A percentile compares a stretch with the other conserved stretches of the same genome.
Conservation (phyloP, 345 rosid genomes). For the Salix caprea region DNA sequence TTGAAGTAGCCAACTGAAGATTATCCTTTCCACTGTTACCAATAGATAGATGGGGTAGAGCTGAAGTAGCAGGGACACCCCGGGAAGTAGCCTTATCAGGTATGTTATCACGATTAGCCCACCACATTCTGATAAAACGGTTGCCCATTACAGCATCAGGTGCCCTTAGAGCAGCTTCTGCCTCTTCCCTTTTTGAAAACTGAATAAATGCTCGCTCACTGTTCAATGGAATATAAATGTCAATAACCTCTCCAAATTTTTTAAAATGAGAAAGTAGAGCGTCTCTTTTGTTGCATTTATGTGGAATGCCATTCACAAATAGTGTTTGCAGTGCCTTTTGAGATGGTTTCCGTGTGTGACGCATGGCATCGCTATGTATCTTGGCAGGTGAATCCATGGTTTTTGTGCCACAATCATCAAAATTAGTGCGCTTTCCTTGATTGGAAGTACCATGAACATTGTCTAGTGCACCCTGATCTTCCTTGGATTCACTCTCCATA, state of each 20-base stretch:
- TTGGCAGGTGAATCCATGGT: constrained; percentile 36
- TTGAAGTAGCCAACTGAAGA: constrained; percentile 35
- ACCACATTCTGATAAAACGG: constrained; percentile 92
- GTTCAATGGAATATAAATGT: constrained; percentile 72
- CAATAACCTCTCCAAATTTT: constrained; percentile 87
- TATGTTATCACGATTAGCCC: constrained; percentile 95
- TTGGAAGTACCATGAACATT: constrained; percentile 32
- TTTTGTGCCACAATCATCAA: constrained; percentile 38
- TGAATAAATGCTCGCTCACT: constrained; percentile 92
- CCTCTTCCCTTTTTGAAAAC: constrained; percentile 89
- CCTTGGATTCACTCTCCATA: constrained; percentile 53
- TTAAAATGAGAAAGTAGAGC: constrained; percentile 86
- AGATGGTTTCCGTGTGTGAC: constrained; percentile 46
- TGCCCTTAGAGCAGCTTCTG: constrained; percentile 88
- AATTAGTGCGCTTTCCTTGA: constrained; percentile 47
- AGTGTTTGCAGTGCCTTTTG: constrained; percentile 85
- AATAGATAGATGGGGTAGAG: constrained; percentile 33
- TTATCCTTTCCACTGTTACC: constrained; percentile 49
- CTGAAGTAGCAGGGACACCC: constrained; percentile 35
- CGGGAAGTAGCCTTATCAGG: constrained; percentile 50
- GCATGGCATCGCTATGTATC: constrained; percentile 39
- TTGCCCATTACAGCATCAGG: constrained; percentile 99
- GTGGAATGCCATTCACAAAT: constrained; percentile 84
- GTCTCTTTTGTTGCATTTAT: constrained; percentile 66
- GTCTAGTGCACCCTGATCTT: constrained; percentile 35